phyloP scores from a whole-genome alignment of 2,329 filamentous ascomycete genomes.

The Ramularia endophylla region DNA sequence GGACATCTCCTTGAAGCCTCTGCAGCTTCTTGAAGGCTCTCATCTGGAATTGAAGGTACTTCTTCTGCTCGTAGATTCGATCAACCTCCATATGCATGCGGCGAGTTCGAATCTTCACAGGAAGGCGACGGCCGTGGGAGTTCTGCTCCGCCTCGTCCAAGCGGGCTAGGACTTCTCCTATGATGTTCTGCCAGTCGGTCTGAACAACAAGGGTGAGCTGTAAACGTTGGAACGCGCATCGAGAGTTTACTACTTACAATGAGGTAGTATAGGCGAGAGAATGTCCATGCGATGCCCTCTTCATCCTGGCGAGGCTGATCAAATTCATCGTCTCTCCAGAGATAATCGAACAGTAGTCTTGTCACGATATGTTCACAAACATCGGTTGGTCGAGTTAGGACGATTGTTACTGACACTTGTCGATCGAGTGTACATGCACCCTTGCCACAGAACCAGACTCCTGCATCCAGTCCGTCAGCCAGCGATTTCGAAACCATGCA shows the following conservation, averaged over 20 bases:
- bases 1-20: constrained; percentile 28
- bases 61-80: constrained; percentile 32
- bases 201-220: no score
- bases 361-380: constrained; percentile 31
- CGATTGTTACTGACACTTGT: constrained; percentile 28
- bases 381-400: constrained; percentile 29
- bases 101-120: constrained; percentile 30
- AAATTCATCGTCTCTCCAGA: constrained; percentile 30
- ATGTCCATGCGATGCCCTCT: constrained; percentile 33
- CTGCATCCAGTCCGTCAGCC: no score
- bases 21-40: constrained; percentile 31
- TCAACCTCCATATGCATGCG: constrained; percentile 31
- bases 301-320: constrained; percentile 29
- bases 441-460: constrained; percentile 32
- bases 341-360: constrained; percentile 28
- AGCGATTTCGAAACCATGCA: no score
- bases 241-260: constrained; percentile 8
- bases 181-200: constrained; percentile 35
- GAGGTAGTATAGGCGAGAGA: constrained; percentile 30
- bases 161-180: constrained; percentile 28
- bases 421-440: constrained; percentile 29
- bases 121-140: constrained; percentile 28
- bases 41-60: constrained; percentile 32
- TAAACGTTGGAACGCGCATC: no score
- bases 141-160: constrained; percentile 33